These are phyloP conservation scores for Heterobasidion occidentale DNA, from an alignment of 1,284 basidiomycete genomes.

Conservation along the genomic window DNA sequence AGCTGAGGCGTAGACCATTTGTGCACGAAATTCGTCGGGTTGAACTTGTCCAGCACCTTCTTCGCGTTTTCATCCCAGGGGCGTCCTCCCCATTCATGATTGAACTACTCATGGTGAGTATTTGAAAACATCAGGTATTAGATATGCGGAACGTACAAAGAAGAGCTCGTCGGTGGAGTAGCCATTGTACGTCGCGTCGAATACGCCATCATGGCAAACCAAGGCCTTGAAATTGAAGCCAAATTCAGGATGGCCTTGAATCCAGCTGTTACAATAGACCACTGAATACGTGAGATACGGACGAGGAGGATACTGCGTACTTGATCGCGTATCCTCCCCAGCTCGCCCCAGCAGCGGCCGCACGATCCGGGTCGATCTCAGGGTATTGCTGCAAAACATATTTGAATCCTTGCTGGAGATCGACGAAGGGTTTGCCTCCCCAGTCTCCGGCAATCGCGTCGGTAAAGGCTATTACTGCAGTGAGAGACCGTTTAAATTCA, in stretches of 20 bases:
- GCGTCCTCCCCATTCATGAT: constrained; percentile 76
- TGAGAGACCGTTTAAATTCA: not conserved
- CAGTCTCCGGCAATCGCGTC: constrained; percentile 75
- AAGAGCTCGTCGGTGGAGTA: constrained; percentile 83
- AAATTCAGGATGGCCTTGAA: constrained; percentile 85
- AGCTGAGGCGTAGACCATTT: constrained; percentile 86
- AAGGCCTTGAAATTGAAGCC: constrained; percentile 84
- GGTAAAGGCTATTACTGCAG: constrained; percentile 52
- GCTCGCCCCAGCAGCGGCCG: constrained; percentile 76
- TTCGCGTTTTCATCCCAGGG: constrained; percentile 66
- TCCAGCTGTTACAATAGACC: constrained; percentile 56
- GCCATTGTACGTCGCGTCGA: constrained; percentile 67
- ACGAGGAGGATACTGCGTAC: constrained; percentile 27
- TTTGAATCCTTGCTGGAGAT: constrained; percentile 73
- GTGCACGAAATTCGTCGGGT: constrained; percentile 70
- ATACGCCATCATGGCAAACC: constrained; percentile 84
- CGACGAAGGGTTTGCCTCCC: constrained; percentile 83
- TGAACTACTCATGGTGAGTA: constrained; percentile 41
- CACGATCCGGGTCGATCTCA: constrained; percentile 77
- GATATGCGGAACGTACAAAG: constrained; percentile 52
- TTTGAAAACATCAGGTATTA: constrained; percentile 1
- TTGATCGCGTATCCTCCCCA: constrained; percentile 84
- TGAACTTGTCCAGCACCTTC: constrained; percentile 53
- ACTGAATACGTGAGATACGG: too few relatives aligned
- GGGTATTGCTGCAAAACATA: constrained; percentile 63